phyloP scores from a whole-genome alignment of 371 early-diverging fungal genomes.

The Dichotomocladium elegans region DNA sequence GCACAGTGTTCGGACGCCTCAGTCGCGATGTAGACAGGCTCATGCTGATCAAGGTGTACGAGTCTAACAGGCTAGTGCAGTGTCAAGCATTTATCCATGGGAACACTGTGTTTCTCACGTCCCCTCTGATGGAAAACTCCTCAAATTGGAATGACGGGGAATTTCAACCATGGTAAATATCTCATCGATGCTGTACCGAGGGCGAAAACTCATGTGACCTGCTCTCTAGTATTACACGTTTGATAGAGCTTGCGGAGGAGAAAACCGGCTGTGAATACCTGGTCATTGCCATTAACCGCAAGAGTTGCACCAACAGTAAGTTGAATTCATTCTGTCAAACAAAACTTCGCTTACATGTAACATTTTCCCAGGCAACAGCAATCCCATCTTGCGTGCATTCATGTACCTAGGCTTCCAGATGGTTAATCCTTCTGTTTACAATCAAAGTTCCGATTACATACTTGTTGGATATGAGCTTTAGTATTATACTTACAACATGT shows the following conservation, averaged over 20 bases:
- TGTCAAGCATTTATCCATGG: slow-evolving; percentile 46
- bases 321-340: too few species aligned
- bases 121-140: slow-evolving; percentile 26
- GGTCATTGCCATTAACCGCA: slow-evolving; percentile 31
- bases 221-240: slow-evolving; percentile 42
- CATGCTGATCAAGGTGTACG: slow-evolving; percentile 22
- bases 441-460: slow-evolving; percentile 45
- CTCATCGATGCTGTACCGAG: too few species aligned
- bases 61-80: slow-evolving; percentile 12
- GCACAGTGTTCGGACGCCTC: slow-evolving; percentile 31
- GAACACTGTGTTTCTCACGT: slow-evolving; percentile 38
- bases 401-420: slow-evolving; percentile 65
- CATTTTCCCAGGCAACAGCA: too few species aligned
- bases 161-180: slow-evolving; percentile 39
- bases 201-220: too few species aligned
- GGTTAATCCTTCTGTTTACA: slow-evolving; percentile 48
- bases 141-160: slow-evolving; percentile 41
- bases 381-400: slow-evolving; percentile 50
- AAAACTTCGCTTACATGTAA: too few species aligned
- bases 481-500: too few species aligned
- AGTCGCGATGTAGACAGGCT: slow-evolving; percentile 24
- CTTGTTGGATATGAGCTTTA: slow-evolving; percentile 54
- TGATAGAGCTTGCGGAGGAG: slow-evolving; percentile 48
- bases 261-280: slow-evolving; percentile 37
- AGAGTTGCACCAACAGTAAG: slow-evolving; percentile 2